phyloP scores from a whole-genome alignment of 73 alveolate genomes.

The Tetrahymena borealis region DNA sequence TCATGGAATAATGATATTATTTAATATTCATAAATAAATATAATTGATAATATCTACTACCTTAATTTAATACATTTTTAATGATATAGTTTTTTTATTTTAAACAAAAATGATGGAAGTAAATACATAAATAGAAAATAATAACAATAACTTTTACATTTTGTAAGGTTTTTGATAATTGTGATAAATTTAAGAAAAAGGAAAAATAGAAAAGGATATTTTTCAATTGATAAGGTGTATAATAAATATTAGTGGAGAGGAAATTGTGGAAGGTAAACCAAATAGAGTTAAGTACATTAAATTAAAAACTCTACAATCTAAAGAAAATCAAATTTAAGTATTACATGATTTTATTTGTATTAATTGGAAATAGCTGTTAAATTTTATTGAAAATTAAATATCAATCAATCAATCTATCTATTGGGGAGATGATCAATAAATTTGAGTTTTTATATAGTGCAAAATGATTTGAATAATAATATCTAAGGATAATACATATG shows the following conservation, averaged over 20 bases:
- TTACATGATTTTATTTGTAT: background rate
- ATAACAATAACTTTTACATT: no score
- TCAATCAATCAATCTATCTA: background rate
- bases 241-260: background rate
- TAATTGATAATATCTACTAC: no score
- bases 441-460: background rate
- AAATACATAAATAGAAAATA: no score
- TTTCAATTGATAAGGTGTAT: background rate
- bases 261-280: background rate
- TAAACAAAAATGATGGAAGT: no score
- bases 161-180: background rate
- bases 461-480: background rate
- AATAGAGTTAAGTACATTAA: background rate
- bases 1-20: no score
- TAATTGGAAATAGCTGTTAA: background rate
- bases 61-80: no score
- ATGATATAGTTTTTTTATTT: no score
- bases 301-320: background rate
- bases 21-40: no score
- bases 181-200: background rate
- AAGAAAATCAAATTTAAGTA: background rate
- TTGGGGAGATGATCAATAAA: background rate
- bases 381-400: background rate
- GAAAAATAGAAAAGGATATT: background rate
- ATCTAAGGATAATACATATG: no score